Evolutionary conservation across 2,329 filamentous ascomycete genomes (phyloP), one percentile per base, ranked within the genome.

Genomic region (Aspergillus jensenii): DNA sequence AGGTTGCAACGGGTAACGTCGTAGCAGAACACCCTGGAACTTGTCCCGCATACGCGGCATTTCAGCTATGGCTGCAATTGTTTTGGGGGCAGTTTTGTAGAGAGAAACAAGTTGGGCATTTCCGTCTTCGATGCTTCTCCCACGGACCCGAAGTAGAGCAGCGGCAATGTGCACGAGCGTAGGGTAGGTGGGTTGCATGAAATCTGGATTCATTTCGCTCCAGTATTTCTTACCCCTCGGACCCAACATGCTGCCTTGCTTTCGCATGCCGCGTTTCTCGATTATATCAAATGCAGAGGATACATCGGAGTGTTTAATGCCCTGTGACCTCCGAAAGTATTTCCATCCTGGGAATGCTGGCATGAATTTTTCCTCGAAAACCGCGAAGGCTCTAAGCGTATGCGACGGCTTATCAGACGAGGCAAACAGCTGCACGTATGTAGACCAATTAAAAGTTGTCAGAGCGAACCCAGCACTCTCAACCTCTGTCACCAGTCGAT

Each of bases 351-450:
- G 83, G 84, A 92, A 96, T 35, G 84, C 81, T 1, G 84, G 82
- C 84, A 96, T 96, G 55, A 98, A 86, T 59, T 86, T 84, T 25
- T 81, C 76, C 76, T 98, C 93, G 70, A 90, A 93, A 52, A 87
- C 76, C 21, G 77, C 70, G 74, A 95, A 96, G 39, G 92, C 92
- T 19, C 70, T 62, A 12, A 74, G 23, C 53, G 75, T 73, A 57
- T 88, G 80, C 48, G 84, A 75, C 66, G 83, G 82, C 46, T 82
- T 80, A 46, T 82, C 81, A 54, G 86, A 79, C 14, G 80, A 77
- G 23, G 86, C 84, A 27, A 97, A 84, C 51, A 82, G 75, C 66
- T 89, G 85, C 55, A 96, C 82, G 62, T 90, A 87, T 51, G 84
- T 81, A 70, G 96, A 95, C 91, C 91, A 96, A 65, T 90, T 92